phyloP scores from a whole-genome alignment of 176 grass and related monocot genomes.

The Thalia dealbata region DNA sequence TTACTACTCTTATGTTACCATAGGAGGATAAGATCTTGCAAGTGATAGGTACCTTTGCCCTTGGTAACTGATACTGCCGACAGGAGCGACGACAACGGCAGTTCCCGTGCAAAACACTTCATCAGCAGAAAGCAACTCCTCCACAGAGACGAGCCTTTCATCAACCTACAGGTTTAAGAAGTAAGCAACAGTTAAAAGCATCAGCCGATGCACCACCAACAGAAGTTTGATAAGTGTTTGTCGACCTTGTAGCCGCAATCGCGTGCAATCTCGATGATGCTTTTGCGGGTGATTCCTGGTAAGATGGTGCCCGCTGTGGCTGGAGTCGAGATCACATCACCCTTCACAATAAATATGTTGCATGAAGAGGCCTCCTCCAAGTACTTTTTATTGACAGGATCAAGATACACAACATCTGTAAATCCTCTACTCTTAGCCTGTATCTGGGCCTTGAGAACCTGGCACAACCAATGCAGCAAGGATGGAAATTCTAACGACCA shows the following conservation, averaged over 20 bases:
- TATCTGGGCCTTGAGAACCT: constrained; percentile 69
- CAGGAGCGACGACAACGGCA: constrained; percentile 70
- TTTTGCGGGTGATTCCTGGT: constrained; percentile 76
- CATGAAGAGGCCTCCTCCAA: constrained; percentile 86
- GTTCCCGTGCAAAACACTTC: constrained; percentile 98
- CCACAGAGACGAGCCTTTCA: constrained; percentile 57
- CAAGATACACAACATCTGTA: constrained; percentile 83
- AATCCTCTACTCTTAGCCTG: constrained; percentile 65
- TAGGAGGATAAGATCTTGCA: not conserved
- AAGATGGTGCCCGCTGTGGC: constrained; percentile 65
- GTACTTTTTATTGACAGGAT: constrained; percentile 62
- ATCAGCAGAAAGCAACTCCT: constrained; percentile 52
- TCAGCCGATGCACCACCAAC: too few relatives aligned
- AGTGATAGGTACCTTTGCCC: constrained; percentile 38
- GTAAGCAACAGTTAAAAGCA: not conserved
- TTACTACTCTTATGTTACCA: too few relatives aligned
- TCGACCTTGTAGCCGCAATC: constrained; percentile 70
- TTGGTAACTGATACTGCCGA: constrained; percentile 43
- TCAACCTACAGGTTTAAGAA: constrained; percentile 33
- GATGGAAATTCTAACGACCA: too few relatives aligned
- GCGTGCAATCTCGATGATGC: constrained; percentile 66
- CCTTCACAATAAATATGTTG: constrained; percentile 87
- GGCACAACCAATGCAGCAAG: not conserved
- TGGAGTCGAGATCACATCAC: constrained; percentile 48
- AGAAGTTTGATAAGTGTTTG: too few relatives aligned